These are phyloP conservation scores for Trichoderma koningiopsis DNA, from an alignment of 2,329 filamentous ascomycete species.

Conservation along the genomic window DNA sequence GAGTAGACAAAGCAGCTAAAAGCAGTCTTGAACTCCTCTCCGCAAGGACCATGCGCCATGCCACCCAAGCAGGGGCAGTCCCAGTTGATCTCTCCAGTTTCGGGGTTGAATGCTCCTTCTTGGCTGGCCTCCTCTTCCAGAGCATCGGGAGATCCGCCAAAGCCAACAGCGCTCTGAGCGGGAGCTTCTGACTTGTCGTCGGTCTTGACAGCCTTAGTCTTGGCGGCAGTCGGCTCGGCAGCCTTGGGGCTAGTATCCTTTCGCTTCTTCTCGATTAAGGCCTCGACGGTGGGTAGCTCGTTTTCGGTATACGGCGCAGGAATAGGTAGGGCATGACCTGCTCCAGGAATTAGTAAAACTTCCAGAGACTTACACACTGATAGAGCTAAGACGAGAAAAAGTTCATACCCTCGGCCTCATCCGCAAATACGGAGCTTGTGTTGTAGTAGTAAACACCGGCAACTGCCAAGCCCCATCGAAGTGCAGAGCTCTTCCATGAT, in stretches of 20 bases:
- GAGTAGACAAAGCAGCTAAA: conserved; percentile 99
- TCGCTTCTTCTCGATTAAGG: conserved; percentile 66
- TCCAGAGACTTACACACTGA: background rate
- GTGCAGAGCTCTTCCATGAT: conserved; percentile 76
- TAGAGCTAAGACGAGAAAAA: background rate
- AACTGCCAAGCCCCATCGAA: conserved; percentile 74
- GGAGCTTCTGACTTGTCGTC: conserved; percentile 34
- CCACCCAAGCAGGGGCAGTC: conserved; percentile 96
- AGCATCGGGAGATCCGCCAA: conserved; percentile 48
- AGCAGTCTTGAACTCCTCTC: conserved; percentile 90
- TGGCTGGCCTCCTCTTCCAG: conserved; percentile 81
- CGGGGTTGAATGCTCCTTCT: conserved; percentile 94
- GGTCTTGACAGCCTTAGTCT: conserved; percentile 31
- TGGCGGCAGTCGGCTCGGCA: conserved; percentile 22
- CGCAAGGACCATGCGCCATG: conserved; percentile 95
- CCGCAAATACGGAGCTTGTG: conserved; percentile 83
- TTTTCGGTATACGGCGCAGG: conserved; percentile 59
- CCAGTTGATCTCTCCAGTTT: conserved; percentile 99
- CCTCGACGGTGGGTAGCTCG: conserved; percentile 65
- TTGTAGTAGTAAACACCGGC: conserved; percentile 92
- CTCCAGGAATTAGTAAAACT: background rate
- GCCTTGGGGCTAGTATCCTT: conserved; percentile 46
- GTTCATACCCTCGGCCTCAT: conserved; percentile 72
- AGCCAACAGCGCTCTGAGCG: conserved; percentile 31
- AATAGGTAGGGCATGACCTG: conserved; percentile 40